phyloP scores from a whole-genome alignment of 345 rosid species.

The Theobroma cacao region DNA sequence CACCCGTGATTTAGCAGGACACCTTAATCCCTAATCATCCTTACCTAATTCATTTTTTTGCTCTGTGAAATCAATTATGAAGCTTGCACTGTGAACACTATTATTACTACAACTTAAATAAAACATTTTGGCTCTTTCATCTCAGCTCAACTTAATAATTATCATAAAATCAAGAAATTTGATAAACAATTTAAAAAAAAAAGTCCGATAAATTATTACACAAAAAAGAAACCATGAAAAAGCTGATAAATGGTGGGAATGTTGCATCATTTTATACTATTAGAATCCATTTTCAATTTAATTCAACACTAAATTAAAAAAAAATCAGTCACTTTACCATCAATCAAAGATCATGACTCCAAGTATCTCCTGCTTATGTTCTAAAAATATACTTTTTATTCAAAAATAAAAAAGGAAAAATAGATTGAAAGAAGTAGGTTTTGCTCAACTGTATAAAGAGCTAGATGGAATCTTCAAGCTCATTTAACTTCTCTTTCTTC shows the following conservation, averaged over 20 bases:
- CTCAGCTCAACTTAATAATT: too few relatives aligned
- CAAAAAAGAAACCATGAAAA: not conserved
- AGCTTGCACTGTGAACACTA: not conserved
- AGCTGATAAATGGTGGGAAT: not conserved
- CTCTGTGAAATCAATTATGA: not conserved
- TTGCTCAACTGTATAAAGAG: not conserved
- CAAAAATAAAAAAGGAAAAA: too few relatives aligned
- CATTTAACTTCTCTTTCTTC: constrained; percentile 41
- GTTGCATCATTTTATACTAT: not conserved
- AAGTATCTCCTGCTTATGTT: not conserved
- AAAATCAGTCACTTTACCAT: not conserved
- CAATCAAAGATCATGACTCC: not conserved
- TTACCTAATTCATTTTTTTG: too few relatives aligned
- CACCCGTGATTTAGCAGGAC: too few relatives aligned
- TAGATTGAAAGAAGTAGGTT: not conserved
- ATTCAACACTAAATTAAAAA: not conserved
- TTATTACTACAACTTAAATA: too few relatives aligned
- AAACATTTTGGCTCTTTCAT: too few relatives aligned
- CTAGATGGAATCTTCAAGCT: constrained; percentile 49
- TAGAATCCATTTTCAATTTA: not conserved
- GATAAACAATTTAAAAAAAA: not conserved
- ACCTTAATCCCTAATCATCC: not conserved
- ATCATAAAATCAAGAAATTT: not conserved
- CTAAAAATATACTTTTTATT: not conserved
- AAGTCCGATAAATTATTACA: not conserved